Conservation (phyloP, 306 rosid species). For the Cucurbita moschata region DNA sequence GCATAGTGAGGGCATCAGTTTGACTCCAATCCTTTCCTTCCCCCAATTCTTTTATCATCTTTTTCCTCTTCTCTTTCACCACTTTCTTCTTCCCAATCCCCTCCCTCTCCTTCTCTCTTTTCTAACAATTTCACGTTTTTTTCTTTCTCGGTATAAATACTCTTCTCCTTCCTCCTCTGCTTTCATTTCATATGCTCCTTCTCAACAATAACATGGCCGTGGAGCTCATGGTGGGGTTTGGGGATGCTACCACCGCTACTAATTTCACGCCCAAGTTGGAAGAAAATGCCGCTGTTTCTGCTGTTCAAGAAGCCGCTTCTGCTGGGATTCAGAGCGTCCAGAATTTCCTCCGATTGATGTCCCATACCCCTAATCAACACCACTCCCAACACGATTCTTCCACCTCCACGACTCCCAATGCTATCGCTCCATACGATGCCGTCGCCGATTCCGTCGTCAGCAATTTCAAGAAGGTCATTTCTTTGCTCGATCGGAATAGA, state of each 20-base stretch:
- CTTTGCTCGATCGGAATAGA: conserved; percentile 35
- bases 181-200: background rate
- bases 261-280: conserved; percentile 10
- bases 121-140: background rate
- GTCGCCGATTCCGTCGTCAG: conserved; percentile 47
- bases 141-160: background rate
- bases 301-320: conserved; percentile 51
- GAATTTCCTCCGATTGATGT: conserved; percentile 41
- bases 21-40: conserved; percentile 17
- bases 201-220: conserved; percentile 19
- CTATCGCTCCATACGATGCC: conserved; percentile 10
- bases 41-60: background rate
- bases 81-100: background rate
- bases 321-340: conserved; percentile 60
- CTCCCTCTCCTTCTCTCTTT: too few species aligned
- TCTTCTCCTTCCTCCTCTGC: background rate
- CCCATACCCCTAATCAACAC: conserved; percentile 11
- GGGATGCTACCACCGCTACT: conserved; percentile 10
- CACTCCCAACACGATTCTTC: conserved; percentile 1
- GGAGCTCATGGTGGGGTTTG: conserved; percentile 26
- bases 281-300: conserved; percentile 13
- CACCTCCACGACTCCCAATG: background rate
- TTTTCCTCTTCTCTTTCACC: background rate
- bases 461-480: conserved; percentile 54
- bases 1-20: conserved; percentile 9